phyloP scores from a whole-genome alignment of 768 basidiomycete species.

The Leccinum ochraceum region DNA sequence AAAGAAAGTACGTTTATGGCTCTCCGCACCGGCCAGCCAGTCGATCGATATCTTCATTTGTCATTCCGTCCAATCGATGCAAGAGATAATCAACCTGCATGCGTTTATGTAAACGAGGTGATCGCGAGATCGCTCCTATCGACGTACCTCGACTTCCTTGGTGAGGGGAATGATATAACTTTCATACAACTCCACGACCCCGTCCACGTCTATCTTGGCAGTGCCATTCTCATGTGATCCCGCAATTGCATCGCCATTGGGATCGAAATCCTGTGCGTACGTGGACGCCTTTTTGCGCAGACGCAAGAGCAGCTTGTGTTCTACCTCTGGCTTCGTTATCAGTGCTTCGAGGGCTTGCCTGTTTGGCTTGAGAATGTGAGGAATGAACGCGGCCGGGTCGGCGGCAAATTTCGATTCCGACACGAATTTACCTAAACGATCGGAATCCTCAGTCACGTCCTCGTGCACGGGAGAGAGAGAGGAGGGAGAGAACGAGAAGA shows the following conservation, averaged over 20 bases:
- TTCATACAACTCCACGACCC: conserved; percentile 91
- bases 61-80: conserved; percentile 81
- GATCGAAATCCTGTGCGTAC: conserved; percentile 81
- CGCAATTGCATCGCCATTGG: conserved; percentile 56
- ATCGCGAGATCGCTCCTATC: conserved; percentile 12
- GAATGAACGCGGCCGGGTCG: conserved; percentile 85
- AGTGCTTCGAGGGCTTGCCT: conserved; percentile 74
- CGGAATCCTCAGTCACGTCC: conserved; percentile 1
- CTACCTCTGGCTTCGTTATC: conserved; percentile 98
- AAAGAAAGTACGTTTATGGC: conserved; percentile 4
- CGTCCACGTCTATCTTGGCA: conserved; percentile 87
- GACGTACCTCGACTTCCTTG: conserved; percentile 92
- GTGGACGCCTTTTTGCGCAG: conserved; percentile 81
- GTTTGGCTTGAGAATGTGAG: conserved; percentile 84
- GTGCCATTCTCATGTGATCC: conserved; percentile 34
- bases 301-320: conserved; percentile 77
- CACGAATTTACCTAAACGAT: conserved; percentile 90
- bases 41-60: conserved; percentile 74
- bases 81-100: conserved; percentile 93
- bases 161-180: conserved; percentile 97
- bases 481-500: conserved; percentile 16
- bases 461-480: background rate
- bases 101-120: conserved; percentile 3
- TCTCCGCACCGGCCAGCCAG: conserved; percentile 37
- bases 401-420: conserved; percentile 96